Percentiles rank a stretch among this genome's conserved stretches.
Conservation (phyloP, 2,329 filamentous ascomycete genomes). For the Eutypella sp. region DNA sequence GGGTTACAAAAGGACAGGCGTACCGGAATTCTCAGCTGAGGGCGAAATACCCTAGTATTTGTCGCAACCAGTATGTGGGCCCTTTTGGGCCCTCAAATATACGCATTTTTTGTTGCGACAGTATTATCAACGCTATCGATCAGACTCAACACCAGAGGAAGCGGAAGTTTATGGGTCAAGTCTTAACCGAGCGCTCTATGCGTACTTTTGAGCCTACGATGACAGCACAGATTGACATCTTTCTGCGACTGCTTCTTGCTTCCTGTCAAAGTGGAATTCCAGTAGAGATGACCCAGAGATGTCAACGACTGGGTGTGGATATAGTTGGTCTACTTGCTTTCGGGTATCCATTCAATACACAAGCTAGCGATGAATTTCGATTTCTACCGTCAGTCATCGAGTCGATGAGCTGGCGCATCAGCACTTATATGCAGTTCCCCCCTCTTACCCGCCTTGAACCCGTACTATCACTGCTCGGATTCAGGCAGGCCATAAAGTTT, state of each 20-base stretch:
- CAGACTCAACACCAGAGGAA: slow-evolving; percentile 5
- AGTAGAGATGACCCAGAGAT: slow-evolving; percentile 10
- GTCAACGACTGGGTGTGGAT: slow-evolving; percentile 9
- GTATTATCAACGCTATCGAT: slow-evolving; percentile 7
- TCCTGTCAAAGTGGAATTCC: not conserved
- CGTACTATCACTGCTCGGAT: not conserved
- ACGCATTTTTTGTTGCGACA: not conserved
- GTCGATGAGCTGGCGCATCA: slow-evolving; percentile 1
- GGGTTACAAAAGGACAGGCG: not conserved
- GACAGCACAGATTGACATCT: slow-evolving; percentile 7
- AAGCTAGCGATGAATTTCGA: slow-evolving; percentile 2
- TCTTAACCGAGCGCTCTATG: slow-evolving; percentile 10
- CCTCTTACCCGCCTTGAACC: not conserved
- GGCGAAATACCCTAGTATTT: not conserved
- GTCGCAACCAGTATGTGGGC: too few relatives aligned
- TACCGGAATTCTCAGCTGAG: slow-evolving; percentile 4
- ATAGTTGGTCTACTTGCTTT: slow-evolving; percentile 11
- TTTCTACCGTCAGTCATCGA: slow-evolving; percentile 1
- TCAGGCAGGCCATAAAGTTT: not conserved
- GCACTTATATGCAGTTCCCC: slow-evolving; percentile 1
- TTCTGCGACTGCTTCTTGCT: slow-evolving; percentile 6
- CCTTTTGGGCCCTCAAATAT: too few relatives aligned
- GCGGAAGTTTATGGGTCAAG: slow-evolving; percentile 7
- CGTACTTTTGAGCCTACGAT: slow-evolving; percentile 10
- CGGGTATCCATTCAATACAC: slow-evolving; percentile 5